phyloP scores from a whole-genome alignment of 78 protist genomes.

The Dictyostelium discoideum region DNA sequence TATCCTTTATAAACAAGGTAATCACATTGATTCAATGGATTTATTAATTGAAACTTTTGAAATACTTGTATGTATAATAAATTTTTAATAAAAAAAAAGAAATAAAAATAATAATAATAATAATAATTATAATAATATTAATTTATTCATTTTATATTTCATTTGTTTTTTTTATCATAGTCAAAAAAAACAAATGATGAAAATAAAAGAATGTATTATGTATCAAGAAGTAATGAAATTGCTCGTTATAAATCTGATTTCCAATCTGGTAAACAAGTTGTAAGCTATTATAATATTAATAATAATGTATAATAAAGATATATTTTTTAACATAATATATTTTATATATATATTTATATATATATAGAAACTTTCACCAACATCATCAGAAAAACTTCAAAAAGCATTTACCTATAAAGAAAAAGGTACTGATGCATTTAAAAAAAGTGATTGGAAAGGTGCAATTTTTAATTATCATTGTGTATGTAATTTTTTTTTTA shows the following conservation, averaged over 20 bases:
- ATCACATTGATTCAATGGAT: neutral
- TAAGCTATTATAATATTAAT: neutral
- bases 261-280: conserved; percentile 25
- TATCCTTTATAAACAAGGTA: neutral
- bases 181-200: neutral
- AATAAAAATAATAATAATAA: too few relatives aligned
- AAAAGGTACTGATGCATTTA: conserved; percentile 48
- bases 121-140: too few relatives aligned
- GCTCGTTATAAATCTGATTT: neutral
- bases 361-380: conserved; percentile 29
- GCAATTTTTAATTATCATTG: conserved; percentile 62
- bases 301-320: too few relatives aligned
- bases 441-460: conserved; percentile 8
- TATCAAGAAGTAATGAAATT: conserved; percentile 25
- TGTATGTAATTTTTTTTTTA: neutral
- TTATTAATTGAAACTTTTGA: neutral
- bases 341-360: neutral
- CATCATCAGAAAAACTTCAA: conserved; percentile 35
- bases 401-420: conserved; percentile 48
- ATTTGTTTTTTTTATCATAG: neutral
- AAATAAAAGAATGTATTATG: conserved; percentile 43
- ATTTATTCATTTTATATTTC: too few relatives aligned
- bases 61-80: neutral
- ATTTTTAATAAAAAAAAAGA: neutral
- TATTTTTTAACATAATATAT: neutral